Evolutionary conservation across 2,329 filamentous ascomycete genomes (phyloP), one percentile per base, ranked within the genome.

Genomic region (Fusarium pseudoanthophilum): DNA sequence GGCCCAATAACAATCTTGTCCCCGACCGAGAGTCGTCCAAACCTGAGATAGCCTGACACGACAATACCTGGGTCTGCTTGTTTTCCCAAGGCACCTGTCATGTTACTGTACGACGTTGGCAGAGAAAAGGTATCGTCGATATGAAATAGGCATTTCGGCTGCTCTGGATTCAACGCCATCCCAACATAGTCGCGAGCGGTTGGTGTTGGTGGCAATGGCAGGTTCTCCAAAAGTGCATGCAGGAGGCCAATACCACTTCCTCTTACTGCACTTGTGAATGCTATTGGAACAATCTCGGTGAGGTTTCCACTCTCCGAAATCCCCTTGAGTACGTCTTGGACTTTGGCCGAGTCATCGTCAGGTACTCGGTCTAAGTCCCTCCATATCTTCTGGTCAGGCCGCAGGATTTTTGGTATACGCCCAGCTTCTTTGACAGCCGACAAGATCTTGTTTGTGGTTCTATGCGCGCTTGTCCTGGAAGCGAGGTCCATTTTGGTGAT

Each of bases 401-500:
- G 85, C n/a, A 98, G 81, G 65, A 98, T 91, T 62, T 90, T 90
- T 1, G 95, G 95, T 56, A 87, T 89, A 66, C 93, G 90, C 7
- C 93, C 92, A 32, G 90, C 89, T 21, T 88, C 87, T 82, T 98
- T 98, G 56, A 98, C 85, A 4, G 90, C 87, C 2, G 94, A 92
- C 37, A 98, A 84, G 5, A 97, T 85, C 75, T 91, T 93, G 21
- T 88, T 88, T 68, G 98, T 84, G 1, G 90, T 94, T 57, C 89
- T 88, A 63, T 91, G 90, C 14, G 98, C 81, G 15, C 91, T 91
- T 16, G 84, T 81, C 73, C 92, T 95, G 20, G 92, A 95, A 21
- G 95, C 94, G 48, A 97, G 82, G 76, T 99, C 96, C 69, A 97
- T 87, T 79, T 98, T 99, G 2, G 96, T 98, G 66, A 99, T 92